These are phyloP conservation scores for Cynanchum wilfordii DNA, from an alignment of 257 asterid genomes.

Conservation along the genomic window DNA sequence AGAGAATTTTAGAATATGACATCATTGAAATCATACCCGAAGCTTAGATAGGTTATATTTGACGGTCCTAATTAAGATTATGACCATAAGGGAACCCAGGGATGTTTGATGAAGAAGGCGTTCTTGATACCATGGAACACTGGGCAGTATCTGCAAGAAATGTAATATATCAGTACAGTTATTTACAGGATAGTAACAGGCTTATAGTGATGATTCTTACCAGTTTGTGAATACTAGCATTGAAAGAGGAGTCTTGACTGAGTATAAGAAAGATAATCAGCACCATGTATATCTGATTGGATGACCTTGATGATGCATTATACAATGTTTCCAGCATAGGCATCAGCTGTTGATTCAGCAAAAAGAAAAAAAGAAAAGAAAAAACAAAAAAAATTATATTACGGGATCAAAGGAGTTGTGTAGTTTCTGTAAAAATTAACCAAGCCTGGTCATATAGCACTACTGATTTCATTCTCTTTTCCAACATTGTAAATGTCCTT, in stretches of 20 bases:
- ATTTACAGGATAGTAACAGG: slow-evolving; percentile 12
- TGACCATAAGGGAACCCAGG: slow-evolving; percentile 76
- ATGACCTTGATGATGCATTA: slow-evolving; percentile 70
- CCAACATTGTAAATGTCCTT: neutral
- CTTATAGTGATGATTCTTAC: slow-evolving; percentile 32
- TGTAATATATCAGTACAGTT: slow-evolving; percentile 20
- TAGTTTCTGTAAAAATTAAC: neutral
- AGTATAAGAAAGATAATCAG: slow-evolving; percentile 80
- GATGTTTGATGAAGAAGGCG: slow-evolving; percentile 49
- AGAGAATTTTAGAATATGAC: slow-evolving; percentile 2
- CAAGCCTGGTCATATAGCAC: neutral
- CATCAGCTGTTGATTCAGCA: slow-evolving; percentile 59
- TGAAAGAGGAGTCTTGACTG: slow-evolving; percentile 94
- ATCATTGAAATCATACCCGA: slow-evolving; percentile 40
- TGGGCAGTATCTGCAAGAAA: slow-evolving; percentile 58
- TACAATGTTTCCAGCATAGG: slow-evolving; percentile 94
- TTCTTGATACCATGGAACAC: slow-evolving; percentile 61
- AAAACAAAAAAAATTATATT: slow-evolving; percentile 18
- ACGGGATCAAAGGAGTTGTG: slow-evolving; percentile 8
- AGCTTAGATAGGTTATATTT: slow-evolving; percentile 62
- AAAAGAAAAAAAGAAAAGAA: neutral
- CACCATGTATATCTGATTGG: slow-evolving; percentile 95
- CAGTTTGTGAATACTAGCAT: slow-evolving; percentile 77
- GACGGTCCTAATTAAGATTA: slow-evolving; percentile 70
- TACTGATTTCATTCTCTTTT: neutral